These are phyloP conservation scores for Alternaria arborescens DNA, from an alignment of 2,329 filamentous ascomycete genomes.

Conservation along the genomic window DNA sequence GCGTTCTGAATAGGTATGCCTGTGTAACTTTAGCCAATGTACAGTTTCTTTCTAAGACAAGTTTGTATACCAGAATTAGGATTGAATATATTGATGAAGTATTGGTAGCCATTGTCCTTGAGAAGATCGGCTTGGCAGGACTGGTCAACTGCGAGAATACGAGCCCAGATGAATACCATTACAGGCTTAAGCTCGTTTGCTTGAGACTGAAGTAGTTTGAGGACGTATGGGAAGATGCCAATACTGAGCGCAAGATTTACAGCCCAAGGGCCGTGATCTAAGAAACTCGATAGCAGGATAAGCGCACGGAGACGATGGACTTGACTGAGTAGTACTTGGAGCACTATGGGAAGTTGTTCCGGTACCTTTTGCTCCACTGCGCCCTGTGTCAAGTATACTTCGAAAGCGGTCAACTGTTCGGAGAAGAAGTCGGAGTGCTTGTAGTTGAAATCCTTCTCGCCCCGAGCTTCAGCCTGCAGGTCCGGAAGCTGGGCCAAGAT, in stretches of 20 bases:
- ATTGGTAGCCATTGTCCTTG: conserved; percentile 96
- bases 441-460: conserved; percentile 83
- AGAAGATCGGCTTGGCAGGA: conserved; percentile 92
- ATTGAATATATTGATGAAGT: conserved; percentile 93
- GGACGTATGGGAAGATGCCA: conserved; percentile 98
- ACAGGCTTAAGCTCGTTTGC: conserved; percentile 94
- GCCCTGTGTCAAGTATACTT: conserved; percentile 88
- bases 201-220: conserved; percentile 94
- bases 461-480: conserved; percentile 78
- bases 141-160: conserved; percentile 92
- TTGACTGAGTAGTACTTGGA: conserved; percentile 95
- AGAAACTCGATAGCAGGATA: conserved; percentile 89
- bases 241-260: conserved; percentile 98
- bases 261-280: conserved; percentile 96
- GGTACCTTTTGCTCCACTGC: conserved; percentile 86
- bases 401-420: conserved; percentile 95
- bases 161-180: conserved; percentile 99
- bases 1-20: conserved; percentile 84
- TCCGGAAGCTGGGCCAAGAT: conserved; percentile 88
- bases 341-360: conserved; percentile 93
- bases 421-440: conserved; percentile 96
- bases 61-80: conserved; percentile 68
- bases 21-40: conserved; percentile 23
- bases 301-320: conserved; percentile 90
- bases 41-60: not conserved